Evolutionary conservation across 306 rosid genomes (phyloP), one percentile per base, ranked within the genome.

Genomic region (Corylus avellana): DNA sequence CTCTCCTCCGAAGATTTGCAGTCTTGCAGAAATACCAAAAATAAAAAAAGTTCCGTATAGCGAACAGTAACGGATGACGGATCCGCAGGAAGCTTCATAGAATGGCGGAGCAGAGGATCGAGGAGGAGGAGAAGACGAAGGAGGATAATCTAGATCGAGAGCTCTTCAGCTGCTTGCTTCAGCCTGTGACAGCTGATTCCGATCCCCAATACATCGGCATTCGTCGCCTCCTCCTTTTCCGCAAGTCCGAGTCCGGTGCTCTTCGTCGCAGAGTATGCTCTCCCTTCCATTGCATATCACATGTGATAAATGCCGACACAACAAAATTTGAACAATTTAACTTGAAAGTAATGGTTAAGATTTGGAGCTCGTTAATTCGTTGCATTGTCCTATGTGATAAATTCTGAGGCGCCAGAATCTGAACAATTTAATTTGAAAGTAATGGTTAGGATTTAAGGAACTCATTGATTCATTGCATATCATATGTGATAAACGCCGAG

Each of bases 211-310:
- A 93, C 86, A 42, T 90, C 56, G 94, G 94, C 80, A 64, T 88
- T 81, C 97, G 97, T 13, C 98, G 98, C 76, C 85, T 93, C 75
- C 97, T 93, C 8, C 94, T 93, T 70, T 75, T 75, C 64, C 86
- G 88, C 72, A 93, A 91, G 87, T 89, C 93, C 25, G 91, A 85
- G 77, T 84, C 91, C 79, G 91, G 88, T 14, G 62, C 85, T 79
- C 59, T 81, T 50, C 90, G 89, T 86, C 98, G 95, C 18, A 75
- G 64, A 74, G 97, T 93, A 92, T 9, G 92, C 80, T 80, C 72
- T 67, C 44, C 7, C 61, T 58, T 80, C 32, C 6, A 13, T 25
- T 39, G 12, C 32, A 11, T 49, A 49, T 49, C 53, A 5, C 46
- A 12, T 49, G 53, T 12, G 53, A 49, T 49, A 49, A 49, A 49